phyloP scores from a whole-genome alignment of 306 rosid genomes.

The Trifolium subterraneum region DNA sequence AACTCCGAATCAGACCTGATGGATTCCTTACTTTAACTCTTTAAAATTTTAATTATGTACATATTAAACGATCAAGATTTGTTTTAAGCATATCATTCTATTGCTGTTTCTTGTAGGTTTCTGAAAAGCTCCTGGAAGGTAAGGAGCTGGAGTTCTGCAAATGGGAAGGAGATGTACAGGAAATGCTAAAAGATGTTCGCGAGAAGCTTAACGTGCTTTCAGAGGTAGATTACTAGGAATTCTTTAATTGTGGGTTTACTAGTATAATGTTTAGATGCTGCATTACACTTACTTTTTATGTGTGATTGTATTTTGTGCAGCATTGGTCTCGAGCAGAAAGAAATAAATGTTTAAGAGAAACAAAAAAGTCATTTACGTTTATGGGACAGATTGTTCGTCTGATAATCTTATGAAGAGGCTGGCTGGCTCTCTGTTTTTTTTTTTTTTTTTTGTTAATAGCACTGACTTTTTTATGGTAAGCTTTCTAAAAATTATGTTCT shows the following conservation, averaged over 20 bases:
- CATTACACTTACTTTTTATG: slow-evolving; percentile 18
- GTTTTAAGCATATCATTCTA: slow-evolving; percentile 21
- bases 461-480: slow-evolving; percentile 35
- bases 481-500: slow-evolving; percentile 27
- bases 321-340: slow-evolving; percentile 83
- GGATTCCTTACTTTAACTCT: background rate
- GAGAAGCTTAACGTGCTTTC: slow-evolving; percentile 84
- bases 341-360: slow-evolving; percentile 81
- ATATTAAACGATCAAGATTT: slow-evolving; percentile 5
- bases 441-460: slow-evolving; percentile 2
- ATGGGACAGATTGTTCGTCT: slow-evolving; percentile 83
- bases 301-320: slow-evolving; percentile 52
- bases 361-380: slow-evolving; percentile 73
- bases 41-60: background rate
- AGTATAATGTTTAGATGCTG: slow-evolving; percentile 18
- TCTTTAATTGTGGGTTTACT: slow-evolving; percentile 26
- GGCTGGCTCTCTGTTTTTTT: slow-evolving; percentile 5
- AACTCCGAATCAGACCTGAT: slow-evolving; percentile 15
- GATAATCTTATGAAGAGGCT: slow-evolving; percentile 58
- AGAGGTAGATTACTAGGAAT: slow-evolving; percentile 58
- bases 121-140: slow-evolving; percentile 70
- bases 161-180: slow-evolving; percentile 73
- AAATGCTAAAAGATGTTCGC: slow-evolving; percentile 69
- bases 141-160: slow-evolving; percentile 72
- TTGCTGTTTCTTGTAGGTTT: slow-evolving; percentile 58